These are phyloP conservation scores for Aspergillus piperis DNA, from an alignment of 2,329 filamentous ascomycete species.

Conservation along the genomic window DNA sequence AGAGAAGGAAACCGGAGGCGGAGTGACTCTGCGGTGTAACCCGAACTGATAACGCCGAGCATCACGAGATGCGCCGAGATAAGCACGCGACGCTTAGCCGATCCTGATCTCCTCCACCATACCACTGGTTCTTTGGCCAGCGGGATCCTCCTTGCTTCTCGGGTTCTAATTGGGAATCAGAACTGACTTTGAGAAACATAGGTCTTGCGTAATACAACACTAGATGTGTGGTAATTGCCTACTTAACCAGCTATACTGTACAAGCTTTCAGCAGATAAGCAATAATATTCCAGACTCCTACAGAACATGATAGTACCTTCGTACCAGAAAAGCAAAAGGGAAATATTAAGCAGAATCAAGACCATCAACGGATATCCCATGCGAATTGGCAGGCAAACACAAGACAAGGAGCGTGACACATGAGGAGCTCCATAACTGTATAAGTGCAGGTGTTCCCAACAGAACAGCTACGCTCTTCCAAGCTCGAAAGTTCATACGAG, in stretches of 20 bases:
- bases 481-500: constrained; percentile 4
- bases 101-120: too few relatives aligned
- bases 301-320: constrained; percentile 20
- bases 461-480: constrained; percentile 11
- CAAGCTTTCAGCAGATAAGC: not conserved
- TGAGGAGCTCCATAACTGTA: constrained; percentile 19
- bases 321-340: constrained; percentile 11
- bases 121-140: too few relatives aligned
- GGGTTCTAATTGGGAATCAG: too few relatives aligned
- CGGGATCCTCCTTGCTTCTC: too few relatives aligned
- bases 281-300: constrained; percentile 31
- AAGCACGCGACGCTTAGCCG: constrained; percentile 9
- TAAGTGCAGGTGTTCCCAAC: constrained; percentile 14
- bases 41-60: constrained; percentile 12
- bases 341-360: constrained; percentile 14
- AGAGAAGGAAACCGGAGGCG: not conserved
- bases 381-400: constrained; percentile 18
- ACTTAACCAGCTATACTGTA: not conserved
- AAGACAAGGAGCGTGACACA: constrained; percentile 18
- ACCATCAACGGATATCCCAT: constrained; percentile 18
- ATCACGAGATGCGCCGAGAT: constrained; percentile 15
- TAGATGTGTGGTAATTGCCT: not conserved
- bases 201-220: too few relatives aligned
- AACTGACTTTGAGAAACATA: too few relatives aligned
- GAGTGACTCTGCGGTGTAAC: constrained; percentile 8